Base-by-base conservation (phyloP, 1,284 basidiomycete species). In the Ganoderma lingzhi region DNA sequence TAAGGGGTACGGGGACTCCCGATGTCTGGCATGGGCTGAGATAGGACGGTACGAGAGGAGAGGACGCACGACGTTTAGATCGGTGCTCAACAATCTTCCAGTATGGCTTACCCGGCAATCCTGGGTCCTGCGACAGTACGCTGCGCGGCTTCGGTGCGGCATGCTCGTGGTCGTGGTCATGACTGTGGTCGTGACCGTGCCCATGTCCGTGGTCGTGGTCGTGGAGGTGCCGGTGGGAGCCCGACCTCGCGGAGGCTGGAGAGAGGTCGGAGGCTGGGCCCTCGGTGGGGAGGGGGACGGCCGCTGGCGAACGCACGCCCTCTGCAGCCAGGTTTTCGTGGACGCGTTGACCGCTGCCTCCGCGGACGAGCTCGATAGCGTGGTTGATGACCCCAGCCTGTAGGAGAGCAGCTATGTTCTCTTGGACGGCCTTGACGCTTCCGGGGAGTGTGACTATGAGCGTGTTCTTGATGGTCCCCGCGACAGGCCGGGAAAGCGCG, bases 401-500 rank as follows among this genome's bases (percentile, higher is more conserved):
- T 5, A 96, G 80, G 41, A 96, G 81, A 1, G 87, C 86, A 5
- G 88, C 85, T 68, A 95, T 76, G 74, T 91, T 94, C 77, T 96
- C 95, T 70, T 85, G 89, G 35, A 96, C 95, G 1, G 94, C 95
- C 75, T 94, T 96, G 30, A 91, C 86, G 73, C 93, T 94, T 0
- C 95, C 95, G 0, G 96, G 96, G 10, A 97, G 88, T 0, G 93
- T 94, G 23, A 93, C 84, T 37, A 97, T 82, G 19, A 97, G 84
- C 0, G 91, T 91, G 44, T 87, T 86, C 37, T 81, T 82, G 68
- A 90, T 81, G 8, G 93, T 92, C 0, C 95, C 95, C 2, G 93
- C 94, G 17, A 96, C 83, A 1, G 93, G 93, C 12, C 95, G 88
- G 1, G 94, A 93, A 10, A 97, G 85, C 0, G 93, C 93, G 2